Evolutionary conservation across 306 rosid species (phyloP), one percentile per base, ranked within the genome.

Genomic region (Sphenostylis stenocarpa): DNA sequence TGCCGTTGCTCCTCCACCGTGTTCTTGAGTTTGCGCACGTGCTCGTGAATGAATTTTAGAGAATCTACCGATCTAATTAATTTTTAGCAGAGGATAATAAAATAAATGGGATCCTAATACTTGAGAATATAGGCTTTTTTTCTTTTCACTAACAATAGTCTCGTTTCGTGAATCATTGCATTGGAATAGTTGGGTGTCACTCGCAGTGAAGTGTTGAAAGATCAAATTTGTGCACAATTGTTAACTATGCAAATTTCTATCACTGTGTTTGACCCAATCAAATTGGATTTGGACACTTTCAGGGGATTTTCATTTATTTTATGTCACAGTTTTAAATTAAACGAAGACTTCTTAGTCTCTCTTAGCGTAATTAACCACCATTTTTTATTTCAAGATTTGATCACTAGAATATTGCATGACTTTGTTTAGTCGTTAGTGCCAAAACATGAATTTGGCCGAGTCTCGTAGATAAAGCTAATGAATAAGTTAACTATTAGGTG

Each of bases 201-300:
- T 23, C 7, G 14, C 34, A 24, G 34, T 56, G 7, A 7, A 17
- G 56, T 49, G 56, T 49, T 49, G 23, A 17, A 7, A 17, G 8
- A 17, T n/a, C 24, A 49, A 49, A 2, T 4, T 20, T 4, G 26
- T 53, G 14, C 3, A 2, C 16, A 3, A 2, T 20, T 41, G 33
- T 33, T 4, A 20, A 52, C 7, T 61, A 64, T 44, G 26, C 17
- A n/a, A 24, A 12, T 26, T 5, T 9, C 47, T 12, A 24, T 56
- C 24, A 57, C 41, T 57, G 2, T 5, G 62, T 72, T 71, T 73
- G 70, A 80, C 70, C 53, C 16, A 31, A 33, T 73, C 84, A 73
- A 44, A 44, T 44, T 63, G 44, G 56, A 74, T 68, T 44, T 63
- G 44, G 56, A 74, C 73, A 24, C 51, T 69, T 51, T 81, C 58